Conservation (phyloP, 495 filamentous ascomycete species). For the Penicillium pancosmium region DNA sequence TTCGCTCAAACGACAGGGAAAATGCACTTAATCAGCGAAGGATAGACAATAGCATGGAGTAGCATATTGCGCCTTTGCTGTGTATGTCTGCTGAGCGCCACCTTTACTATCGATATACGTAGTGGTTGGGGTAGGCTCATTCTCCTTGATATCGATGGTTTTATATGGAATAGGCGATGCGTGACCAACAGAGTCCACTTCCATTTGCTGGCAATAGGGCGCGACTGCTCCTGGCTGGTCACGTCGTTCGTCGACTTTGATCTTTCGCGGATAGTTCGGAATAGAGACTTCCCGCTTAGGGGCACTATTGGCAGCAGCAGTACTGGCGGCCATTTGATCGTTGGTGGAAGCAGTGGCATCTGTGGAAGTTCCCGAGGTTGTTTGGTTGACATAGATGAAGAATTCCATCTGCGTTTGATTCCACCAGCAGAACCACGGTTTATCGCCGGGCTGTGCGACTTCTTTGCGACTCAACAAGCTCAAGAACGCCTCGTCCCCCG, state of each 20-base stretch:
- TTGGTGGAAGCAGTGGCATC: conserved; percentile 32
- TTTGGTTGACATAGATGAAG: conserved; percentile 75
- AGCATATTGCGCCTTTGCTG: conserved; percentile 42
- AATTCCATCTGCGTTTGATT: conserved; percentile 78
- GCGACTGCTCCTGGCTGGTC: conserved; percentile 40
- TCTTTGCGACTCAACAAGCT: conserved; percentile 40
- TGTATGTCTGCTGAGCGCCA: conserved; percentile 39
- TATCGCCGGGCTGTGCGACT: conserved; percentile 60
- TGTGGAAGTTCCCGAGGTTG: conserved; percentile 41
- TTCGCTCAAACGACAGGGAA: conserved; percentile 22
- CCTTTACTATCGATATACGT: conserved; percentile 30
- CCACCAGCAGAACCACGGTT: conserved; percentile 89
- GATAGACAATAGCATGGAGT: conserved; percentile 49
- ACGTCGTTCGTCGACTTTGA: conserved; percentile 82
- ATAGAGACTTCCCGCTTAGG: conserved; percentile 15
- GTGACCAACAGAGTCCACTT: conserved; percentile 55
- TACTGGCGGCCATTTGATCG: conserved; percentile 23
- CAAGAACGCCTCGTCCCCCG: conserved; percentile 28
- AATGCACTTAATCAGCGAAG: conserved; percentile 37
- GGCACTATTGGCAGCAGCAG: conserved; percentile 17
- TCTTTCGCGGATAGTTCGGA: conserved; percentile 64
- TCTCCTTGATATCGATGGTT: conserved; percentile 63
- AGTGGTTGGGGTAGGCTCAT: conserved; percentile 48
- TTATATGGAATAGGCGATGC: conserved; percentile 49
- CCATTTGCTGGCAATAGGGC: conserved; percentile 74